These are phyloP conservation scores for Ophiostoma novo-ulmi DNA, from an alignment of 2,329 filamentous ascomycete species.

Conservation along the genomic window DNA sequence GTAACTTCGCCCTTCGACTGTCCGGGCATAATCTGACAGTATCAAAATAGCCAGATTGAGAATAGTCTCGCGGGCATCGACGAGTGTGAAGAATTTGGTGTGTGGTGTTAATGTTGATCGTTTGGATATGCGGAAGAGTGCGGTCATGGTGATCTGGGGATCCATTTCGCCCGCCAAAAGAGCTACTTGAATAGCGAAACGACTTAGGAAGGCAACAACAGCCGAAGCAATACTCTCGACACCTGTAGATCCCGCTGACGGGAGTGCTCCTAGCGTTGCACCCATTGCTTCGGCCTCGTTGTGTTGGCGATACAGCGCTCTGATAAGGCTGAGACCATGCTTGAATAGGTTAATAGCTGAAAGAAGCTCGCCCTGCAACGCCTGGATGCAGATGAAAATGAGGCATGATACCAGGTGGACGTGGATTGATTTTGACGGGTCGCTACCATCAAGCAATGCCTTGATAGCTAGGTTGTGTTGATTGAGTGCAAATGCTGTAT, in stretches of 20 bases:
- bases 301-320: slow-evolving; percentile 14
- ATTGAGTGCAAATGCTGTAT: not conserved
- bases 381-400: slow-evolving; percentile 25
- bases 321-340: slow-evolving; percentile 21
- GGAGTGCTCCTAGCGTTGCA: slow-evolving; percentile 1
- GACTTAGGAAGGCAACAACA: slow-evolving; percentile 21
- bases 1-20: not conserved
- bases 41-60: not conserved
- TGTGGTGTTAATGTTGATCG: not conserved
- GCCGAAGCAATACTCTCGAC: slow-evolving; percentile 17
- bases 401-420: slow-evolving; percentile 25
- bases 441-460: not conserved
- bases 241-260: not conserved
- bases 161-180: slow-evolving; percentile 22
- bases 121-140: not conserved
- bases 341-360: slow-evolving; percentile 24
- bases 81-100: not conserved
- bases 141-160: not conserved
- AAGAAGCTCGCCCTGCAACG: slow-evolving; percentile 22
- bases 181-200: slow-evolving; percentile 23
- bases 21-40: not conserved
- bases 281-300: not conserved
- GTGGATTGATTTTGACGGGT: not conserved
- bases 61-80: not conserved
- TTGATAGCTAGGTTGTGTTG: not conserved